A percentile compares a stretch with the other conserved stretches of the same genome.
Evolutionary conservation across 495 filamentous ascomycete species (phyloP).

Genomic region (Astrothelium macrocarpum): DNA sequence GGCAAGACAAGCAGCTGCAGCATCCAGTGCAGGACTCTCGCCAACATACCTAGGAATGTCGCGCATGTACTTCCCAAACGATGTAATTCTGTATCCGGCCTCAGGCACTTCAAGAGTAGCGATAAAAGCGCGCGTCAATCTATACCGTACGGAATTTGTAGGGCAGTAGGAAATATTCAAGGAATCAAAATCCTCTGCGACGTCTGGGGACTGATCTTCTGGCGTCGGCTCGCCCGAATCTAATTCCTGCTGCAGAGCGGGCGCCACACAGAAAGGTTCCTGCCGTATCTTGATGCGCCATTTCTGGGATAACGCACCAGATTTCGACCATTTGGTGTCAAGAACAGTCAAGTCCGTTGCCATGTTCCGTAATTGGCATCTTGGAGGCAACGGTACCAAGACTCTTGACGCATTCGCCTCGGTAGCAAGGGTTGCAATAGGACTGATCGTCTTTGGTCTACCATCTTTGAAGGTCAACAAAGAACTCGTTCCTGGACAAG

Average conservation of each 20-base stretch:
- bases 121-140: background rate
- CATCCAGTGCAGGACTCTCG: background rate
- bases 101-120: background rate
- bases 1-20: background rate
- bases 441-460: background rate
- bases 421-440: background rate
- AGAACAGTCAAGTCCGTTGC: background rate
- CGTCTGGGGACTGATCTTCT: background rate
- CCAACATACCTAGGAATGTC: background rate
- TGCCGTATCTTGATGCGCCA: background rate
- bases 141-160: background rate
- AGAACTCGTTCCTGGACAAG: background rate
- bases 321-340: background rate
- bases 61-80: background rate
- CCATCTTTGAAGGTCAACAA: slow-evolving; percentile 1
- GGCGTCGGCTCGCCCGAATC: background rate
- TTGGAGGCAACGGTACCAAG: background rate
- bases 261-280: background rate
- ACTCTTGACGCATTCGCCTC: background rate
- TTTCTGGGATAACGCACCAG: slow-evolving; percentile 2
- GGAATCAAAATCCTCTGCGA: background rate
- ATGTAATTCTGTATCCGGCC: background rate
- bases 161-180: background rate
- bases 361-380: background rate
- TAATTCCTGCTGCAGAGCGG: background rate